Evolutionary conservation across 1,139 yeast species (phyloP).

Genomic region (Nakaseomyces bracarensis): DNA sequence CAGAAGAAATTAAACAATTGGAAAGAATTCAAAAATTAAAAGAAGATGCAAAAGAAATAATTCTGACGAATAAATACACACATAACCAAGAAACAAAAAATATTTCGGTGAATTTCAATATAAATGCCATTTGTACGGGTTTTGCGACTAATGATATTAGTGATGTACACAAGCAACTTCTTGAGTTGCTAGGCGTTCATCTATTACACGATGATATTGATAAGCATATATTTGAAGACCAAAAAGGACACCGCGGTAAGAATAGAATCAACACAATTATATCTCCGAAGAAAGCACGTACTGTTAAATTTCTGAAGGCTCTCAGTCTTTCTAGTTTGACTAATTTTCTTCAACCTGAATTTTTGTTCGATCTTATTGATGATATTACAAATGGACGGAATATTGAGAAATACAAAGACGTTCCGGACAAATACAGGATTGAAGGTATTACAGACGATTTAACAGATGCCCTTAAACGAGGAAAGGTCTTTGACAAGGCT

Average conservation of each 20-base stretch:
- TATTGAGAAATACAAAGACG: conserved; percentile 9
- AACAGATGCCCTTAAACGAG: conserved; percentile 30
- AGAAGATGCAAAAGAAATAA: conserved; percentile 16
- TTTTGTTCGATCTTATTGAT: conserved; percentile 22
- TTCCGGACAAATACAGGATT: conserved; percentile 25
- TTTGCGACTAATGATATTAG: conserved; percentile 41
- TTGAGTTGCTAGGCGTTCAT: conserved; percentile 37
- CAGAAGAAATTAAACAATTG: conserved; percentile 30
- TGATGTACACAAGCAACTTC: conserved; percentile 33
- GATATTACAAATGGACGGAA: conserved; percentile 3
- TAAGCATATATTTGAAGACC: conserved; percentile 35
- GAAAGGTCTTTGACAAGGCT: conserved; percentile 29
- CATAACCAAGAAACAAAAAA: conserved; percentile 8
- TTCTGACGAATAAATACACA: conserved; percentile 8
- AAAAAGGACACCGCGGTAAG: conserved; percentile 13
- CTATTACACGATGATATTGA: conserved; percentile 28
- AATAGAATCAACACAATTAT: conserved; percentile 42
- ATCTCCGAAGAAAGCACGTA: conserved; percentile 73
- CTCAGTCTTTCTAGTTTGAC: conserved; percentile 31
- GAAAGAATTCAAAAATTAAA: conserved; percentile 26
- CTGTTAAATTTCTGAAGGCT: conserved; percentile 65
- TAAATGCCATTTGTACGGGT: conserved; percentile 54
- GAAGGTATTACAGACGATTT: conserved; percentile 26
- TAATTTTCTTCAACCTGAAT: conserved; percentile 30
- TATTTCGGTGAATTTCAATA: conserved; percentile 10